Conservation (phyloP, 495 filamentous ascomycete genomes). For the Aspergillus mulundensis region DNA sequence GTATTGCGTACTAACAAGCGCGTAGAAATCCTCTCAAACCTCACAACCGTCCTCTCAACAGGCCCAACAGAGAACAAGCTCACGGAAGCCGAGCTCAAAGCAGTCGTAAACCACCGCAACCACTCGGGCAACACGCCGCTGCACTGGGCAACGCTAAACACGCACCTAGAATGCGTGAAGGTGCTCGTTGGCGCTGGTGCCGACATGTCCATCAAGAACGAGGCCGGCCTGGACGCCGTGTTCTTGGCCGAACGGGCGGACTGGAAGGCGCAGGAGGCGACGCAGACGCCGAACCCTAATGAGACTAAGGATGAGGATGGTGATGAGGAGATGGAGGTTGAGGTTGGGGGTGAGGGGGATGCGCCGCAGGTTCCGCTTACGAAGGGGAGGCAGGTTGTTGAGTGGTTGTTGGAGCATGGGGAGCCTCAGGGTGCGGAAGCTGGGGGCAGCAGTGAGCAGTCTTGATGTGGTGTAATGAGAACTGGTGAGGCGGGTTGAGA, state of each 20-base stretch:
- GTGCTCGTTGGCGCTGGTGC: slow-evolving; percentile 68
- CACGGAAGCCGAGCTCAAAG: background rate
- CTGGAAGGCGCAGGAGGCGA: slow-evolving; percentile 26
- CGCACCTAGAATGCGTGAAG: slow-evolving; percentile 77
- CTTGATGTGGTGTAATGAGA: background rate
- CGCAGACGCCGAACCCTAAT: background rate
- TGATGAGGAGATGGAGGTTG: slow-evolving; percentile 30
- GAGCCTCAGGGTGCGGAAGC: slow-evolving; percentile 28
- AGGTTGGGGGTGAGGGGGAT: slow-evolving; percentile 15
- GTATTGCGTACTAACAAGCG: too few species aligned
- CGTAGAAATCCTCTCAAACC: slow-evolving; percentile 46
- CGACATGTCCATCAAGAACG: slow-evolving; percentile 68
- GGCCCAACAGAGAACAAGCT: background rate
- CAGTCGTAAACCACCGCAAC: slow-evolving; percentile 66
- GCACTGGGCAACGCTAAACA: slow-evolving; percentile 89
- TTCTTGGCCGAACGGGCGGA: slow-evolving; percentile 73
- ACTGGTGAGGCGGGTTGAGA: slow-evolving; percentile 13
- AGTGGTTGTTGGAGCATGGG: slow-evolving; percentile 45
- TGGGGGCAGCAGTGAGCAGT: slow-evolving; percentile 19
- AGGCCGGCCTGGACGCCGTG: slow-evolving; percentile 77
- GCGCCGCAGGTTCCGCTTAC: slow-evolving; percentile 25
- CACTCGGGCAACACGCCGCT: slow-evolving; percentile 79
- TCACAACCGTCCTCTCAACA: slow-evolving; percentile 42
- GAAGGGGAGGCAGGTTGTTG: slow-evolving; percentile 41
- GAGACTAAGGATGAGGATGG: slow-evolving; percentile 19